Base-by-base conservation (phyloP, 75 land plant genomes). In the Pinus tabuliformis region DNA sequence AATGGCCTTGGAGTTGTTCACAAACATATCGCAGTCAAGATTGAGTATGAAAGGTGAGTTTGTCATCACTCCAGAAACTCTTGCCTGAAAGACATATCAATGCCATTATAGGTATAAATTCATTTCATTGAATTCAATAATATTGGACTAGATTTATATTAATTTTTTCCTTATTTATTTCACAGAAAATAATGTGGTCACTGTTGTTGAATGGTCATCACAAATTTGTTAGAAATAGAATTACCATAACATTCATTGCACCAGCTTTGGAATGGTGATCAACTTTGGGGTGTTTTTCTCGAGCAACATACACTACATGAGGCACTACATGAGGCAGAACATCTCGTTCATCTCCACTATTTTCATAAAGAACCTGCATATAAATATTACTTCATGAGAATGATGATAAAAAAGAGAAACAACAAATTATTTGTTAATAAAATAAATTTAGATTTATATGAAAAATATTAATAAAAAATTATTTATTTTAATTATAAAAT, bases 191-290 rank as follows among this genome's bases (percentile, higher is more conserved):
- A 45, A 33, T 33, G 1, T 0, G 49, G 49, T 45, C 49, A 45
- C 33, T 33, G 2, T 33, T 1, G 33, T 33, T 33, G 1, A 33
- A 1, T 33, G 2, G 2, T 33, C 33, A 33, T 33, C 1, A 2
- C 1, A 33, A 45, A 45, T 45, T 45, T 45, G 8, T 45, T 45
- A 45, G 7, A 39, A 68, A 6, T 39, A 20, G 3, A 68, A 42
- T 21, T 77, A 90, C 90, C 72, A 88, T 82, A 54, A 63, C 78
- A 61, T 90, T 88, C 56, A 90, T 81, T 39, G 91, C 91, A 7
- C 92, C 92, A 54, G 91, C 92, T 76, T 90, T 90, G 77, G 78
- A 87, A 22, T 83, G 78, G 42, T 83, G 90, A 3, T 76, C 76
- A 58, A 71, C 56, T 13, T 81, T 72, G 6, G 76, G 78, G 33